Conservation (phyloP, 2,329 filamentous ascomycete genomes). For the Cadophora luteo-olivacea region DNA sequence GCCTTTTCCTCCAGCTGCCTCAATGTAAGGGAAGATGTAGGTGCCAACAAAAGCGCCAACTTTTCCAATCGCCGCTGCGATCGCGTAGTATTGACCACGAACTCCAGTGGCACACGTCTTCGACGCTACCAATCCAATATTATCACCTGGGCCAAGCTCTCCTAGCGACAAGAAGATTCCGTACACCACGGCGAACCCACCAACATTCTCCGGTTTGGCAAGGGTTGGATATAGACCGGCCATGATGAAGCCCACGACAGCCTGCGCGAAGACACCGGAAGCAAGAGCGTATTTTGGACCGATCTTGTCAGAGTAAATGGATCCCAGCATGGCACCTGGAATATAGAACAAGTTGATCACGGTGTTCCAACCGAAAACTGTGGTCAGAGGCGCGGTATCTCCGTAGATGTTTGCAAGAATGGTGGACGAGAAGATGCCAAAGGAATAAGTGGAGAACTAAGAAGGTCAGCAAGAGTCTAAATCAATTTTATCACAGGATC, state of each 20-base stretch:
- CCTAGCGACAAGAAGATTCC: constrained; percentile 79
- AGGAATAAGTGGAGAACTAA: constrained; percentile 81
- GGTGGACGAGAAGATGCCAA: constrained; percentile 81
- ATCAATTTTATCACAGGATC: constrained; percentile 34
- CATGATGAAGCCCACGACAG: constrained; percentile 87
- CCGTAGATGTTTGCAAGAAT: constrained; percentile 74
- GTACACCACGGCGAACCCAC: constrained; percentile 79
- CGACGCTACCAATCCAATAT: constrained; percentile 85
- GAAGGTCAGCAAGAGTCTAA: constrained; percentile 30
- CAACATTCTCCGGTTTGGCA: constrained; percentile 70
- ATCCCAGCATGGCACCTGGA: constrained; percentile 80
- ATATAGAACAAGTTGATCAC: constrained; percentile 90
- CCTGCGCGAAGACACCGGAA: constrained; percentile 74
- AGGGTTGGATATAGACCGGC: constrained; percentile 77
- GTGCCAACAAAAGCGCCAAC: constrained; percentile 86
- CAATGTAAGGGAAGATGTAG: constrained; percentile 79
- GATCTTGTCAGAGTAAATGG: constrained; percentile 77
- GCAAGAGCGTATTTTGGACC: constrained; percentile 79
- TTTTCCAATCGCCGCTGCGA: constrained; percentile 77
- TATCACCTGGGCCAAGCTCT: constrained; percentile 87
- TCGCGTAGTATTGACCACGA: constrained; percentile 78
- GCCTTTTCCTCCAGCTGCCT: constrained; percentile 62
- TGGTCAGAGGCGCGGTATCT: constrained; percentile 67
- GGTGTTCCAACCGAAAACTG: constrained; percentile 86
- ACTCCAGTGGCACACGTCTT: constrained; percentile 90